Conservation (phyloP, 2,329 filamentous ascomycete species). For the Colletotrichum eleusines region DNA sequence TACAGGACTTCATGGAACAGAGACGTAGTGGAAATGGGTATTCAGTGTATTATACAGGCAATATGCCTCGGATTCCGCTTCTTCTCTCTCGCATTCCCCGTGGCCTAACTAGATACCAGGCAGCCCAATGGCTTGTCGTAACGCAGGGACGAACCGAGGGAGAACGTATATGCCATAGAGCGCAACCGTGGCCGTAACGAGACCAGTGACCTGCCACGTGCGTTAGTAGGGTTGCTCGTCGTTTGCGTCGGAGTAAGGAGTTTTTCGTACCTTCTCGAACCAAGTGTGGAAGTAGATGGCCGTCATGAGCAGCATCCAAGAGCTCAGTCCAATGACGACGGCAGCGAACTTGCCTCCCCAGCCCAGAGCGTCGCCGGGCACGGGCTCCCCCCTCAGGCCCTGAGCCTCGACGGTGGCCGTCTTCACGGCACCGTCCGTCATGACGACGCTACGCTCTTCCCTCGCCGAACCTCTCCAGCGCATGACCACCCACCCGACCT, state of each 20-base stretch:
- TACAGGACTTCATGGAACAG: not conserved
- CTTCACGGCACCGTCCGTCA: constrained; percentile 75
- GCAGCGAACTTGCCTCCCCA: constrained; percentile 68
- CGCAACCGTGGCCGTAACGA: constrained; percentile 60
- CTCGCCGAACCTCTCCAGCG: constrained; percentile 55
- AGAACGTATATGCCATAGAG: constrained; percentile 65
- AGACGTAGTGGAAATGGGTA: not conserved
- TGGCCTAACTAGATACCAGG: constrained; percentile 62
- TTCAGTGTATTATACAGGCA: constrained; percentile 6
- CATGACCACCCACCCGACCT: constrained; percentile 73
- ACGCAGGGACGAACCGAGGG: constrained; percentile 61
- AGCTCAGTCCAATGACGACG: constrained; percentile 76
- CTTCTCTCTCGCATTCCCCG: too few species aligned
- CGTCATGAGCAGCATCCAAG: constrained; percentile 99
- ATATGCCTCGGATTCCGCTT: not conserved
- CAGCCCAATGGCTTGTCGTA: constrained; percentile 61
- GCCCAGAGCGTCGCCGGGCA: constrained; percentile 50
- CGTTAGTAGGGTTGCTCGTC: constrained; percentile 43
- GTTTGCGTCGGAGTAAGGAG: fast-evolving
- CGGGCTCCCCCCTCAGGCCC: constrained; percentile 23
- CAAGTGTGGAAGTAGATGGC: constrained; percentile 99
- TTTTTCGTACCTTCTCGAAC: constrained; percentile 90
- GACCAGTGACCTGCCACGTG: constrained; percentile 62
- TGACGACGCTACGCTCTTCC: constrained; percentile 76
- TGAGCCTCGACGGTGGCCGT: constrained; percentile 64